Conservation (phyloP, 2,329 filamentous ascomycete species). For the Colletotrichum simmondsii region DNA sequence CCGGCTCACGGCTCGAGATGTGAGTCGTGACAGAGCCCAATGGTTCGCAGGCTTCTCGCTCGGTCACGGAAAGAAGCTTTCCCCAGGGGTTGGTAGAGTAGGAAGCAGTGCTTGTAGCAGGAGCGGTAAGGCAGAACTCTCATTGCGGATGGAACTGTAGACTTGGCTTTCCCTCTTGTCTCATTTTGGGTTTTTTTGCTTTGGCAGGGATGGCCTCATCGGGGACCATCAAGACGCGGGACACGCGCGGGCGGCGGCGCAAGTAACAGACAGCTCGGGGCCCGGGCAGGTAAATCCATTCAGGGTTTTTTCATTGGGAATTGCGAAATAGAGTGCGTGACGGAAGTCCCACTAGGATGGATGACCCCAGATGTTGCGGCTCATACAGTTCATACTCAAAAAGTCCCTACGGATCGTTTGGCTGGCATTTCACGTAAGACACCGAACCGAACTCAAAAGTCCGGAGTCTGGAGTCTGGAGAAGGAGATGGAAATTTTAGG, state of each 20-base stretch:
- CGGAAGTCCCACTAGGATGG: neutral
- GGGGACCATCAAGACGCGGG: neutral
- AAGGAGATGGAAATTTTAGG: neutral
- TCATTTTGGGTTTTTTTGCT: neutral
- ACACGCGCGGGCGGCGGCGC: neutral
- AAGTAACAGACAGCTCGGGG: neutral
- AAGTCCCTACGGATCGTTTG: neutral
- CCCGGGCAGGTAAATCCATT: neutral
- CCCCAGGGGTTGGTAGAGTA: neutral
- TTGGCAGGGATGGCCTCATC: constrained; percentile 4
- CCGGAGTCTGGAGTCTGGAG: neutral
- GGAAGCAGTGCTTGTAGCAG: constrained; percentile 5
- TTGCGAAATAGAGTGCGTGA: neutral
- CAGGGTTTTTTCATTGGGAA: neutral
- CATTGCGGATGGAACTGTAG: neutral
- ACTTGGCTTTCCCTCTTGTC: neutral
- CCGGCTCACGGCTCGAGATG: neutral
- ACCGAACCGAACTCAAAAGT: neutral
- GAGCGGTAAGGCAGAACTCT: constrained; percentile 13
- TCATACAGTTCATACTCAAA: neutral
- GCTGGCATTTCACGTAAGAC: neutral
- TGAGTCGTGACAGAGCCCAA: no score
- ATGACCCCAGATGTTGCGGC: neutral
- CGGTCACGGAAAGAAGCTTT: neutral
- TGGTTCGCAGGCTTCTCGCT: no score